Base-by-base conservation (phyloP, 345 rosid species). In the Eucalyptus curtisii region DNA sequence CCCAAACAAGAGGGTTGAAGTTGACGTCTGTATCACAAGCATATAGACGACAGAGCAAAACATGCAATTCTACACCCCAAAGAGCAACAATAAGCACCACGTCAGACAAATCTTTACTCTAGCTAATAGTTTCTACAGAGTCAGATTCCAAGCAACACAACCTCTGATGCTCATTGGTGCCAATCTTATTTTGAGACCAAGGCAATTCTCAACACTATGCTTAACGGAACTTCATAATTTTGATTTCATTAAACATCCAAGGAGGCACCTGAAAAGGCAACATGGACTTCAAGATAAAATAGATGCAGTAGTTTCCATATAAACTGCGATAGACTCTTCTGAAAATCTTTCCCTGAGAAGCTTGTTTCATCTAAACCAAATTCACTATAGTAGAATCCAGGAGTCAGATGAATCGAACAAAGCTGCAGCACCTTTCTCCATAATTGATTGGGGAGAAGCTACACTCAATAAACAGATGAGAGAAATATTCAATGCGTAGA, bases 401-500 rank as follows among this genome's bases (percentile, higher is more conserved):
- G 66, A 59, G 6, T 59, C 5, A 1, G 31, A 59, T 5, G 7
- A 59, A 59, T 25, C 7, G 0, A 59, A 59, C 66, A 25, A 59
- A 59, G 66, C 13, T 59, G 3, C 66, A 27, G 16, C 7, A 12
- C 9, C 68, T 30, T 61, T 3, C 17, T 61, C 33, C 8, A 1
- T 30, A 61, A 2, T 13, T 27, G 16, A 61, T 61, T 5, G 17
- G 5, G 6, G 68, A 61, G 17, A 61, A 12, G 0, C 17, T 13
- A 13, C 31, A 61, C 16, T 30, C 8, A 2, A 61, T 6, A 61
- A 61, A 12, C 2, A 61, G 8, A 30, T 30, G 68, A 61, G 16
- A 61, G 1, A 4, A 3, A 30, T 2, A 61, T 12, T 6, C 4
- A 6, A 6, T 61, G 8, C 68, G 0, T 57, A 27, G n/a, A 24